Conservation (phyloP, 108 stramenopile species). For the Pseudonitzschia pungens region DNA sequence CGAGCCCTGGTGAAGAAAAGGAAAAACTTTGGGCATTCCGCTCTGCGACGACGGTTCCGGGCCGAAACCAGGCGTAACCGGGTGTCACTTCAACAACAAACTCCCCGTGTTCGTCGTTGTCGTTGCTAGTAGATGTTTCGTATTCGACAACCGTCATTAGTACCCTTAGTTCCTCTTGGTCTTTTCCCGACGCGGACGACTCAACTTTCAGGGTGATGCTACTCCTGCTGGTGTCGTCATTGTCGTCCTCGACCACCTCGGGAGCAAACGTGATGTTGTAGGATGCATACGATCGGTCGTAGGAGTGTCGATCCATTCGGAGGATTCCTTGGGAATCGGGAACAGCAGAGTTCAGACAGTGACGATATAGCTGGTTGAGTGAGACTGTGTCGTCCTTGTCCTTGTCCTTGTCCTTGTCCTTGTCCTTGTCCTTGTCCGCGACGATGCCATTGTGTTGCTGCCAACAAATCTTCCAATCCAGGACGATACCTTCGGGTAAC, state of each 20-base stretch:
- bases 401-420: not conserved
- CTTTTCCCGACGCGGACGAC: not conserved
- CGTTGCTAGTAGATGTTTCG: not conserved
- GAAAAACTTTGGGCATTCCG: not conserved
- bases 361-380: too few species aligned
- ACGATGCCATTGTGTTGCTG: not conserved
- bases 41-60: not conserved
- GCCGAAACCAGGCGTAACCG: slow-evolving; percentile 19
- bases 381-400: not conserved
- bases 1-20: slow-evolving; percentile 4
- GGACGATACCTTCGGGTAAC: slow-evolving; percentile 6
- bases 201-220: slow-evolving; percentile 4
- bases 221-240: not conserved
- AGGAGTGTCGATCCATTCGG: slow-evolving; percentile 2
- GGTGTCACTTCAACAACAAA: not conserved
- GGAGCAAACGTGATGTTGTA: slow-evolving; percentile 10
- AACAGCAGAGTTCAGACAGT: slow-evolving; percentile 3
- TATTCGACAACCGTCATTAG: slow-evolving; percentile 4
- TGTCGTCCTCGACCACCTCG: not conserved
- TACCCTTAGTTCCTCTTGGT: not conserved
- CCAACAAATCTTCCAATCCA: not conserved
- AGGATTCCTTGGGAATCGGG: slow-evolving; percentile 7
- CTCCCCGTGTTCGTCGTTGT: not conserved
- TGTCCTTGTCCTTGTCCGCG: not conserved
- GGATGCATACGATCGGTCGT: slow-evolving; percentile 8